These are phyloP conservation scores for Brassica cretica DNA, from an alignment of 345 rosid genomes.

Conservation along the genomic window DNA sequence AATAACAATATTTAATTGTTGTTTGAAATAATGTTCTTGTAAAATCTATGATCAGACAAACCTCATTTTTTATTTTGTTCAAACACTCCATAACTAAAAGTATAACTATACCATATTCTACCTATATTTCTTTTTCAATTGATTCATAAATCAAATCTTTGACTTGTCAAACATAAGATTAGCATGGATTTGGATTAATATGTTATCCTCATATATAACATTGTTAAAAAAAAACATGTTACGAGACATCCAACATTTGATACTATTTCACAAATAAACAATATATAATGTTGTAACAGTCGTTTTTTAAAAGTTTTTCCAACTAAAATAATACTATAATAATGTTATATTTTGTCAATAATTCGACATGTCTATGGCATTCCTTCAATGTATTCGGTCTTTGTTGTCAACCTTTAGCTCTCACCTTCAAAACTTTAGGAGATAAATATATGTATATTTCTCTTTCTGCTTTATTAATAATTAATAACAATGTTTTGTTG, in stretches of 20 bases:
- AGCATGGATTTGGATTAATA: slow-evolving; percentile 22
- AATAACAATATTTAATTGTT: neutral
- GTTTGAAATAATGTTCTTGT: neutral
- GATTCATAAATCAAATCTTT: slow-evolving; percentile 7
- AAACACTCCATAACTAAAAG: neutral
- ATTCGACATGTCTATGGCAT: neutral
- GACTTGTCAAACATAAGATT: neutral
- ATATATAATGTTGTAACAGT: slow-evolving; percentile 17
- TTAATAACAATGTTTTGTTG: slow-evolving; percentile 15
- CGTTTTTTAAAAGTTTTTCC: neutral
- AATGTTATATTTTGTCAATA: slow-evolving; percentile 12
- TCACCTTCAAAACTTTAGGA: neutral
- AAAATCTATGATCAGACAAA: neutral
- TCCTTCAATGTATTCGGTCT: slow-evolving; percentile 29
- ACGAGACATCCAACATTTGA: slow-evolving; percentile 29
- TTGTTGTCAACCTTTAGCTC: slow-evolving; percentile 16
- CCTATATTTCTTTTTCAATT: neutral
- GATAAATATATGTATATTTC: neutral
- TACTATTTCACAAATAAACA: slow-evolving; percentile 11
- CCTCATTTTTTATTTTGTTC: neutral
- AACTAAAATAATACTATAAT: neutral
- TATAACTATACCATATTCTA: neutral
- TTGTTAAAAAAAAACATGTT: slow-evolving; percentile 23
- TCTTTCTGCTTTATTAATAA: neutral
- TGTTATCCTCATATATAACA: slow-evolving; percentile 11